These are phyloP conservation scores for Incumbomyces delicatus DNA, from an alignment of 2,329 filamentous ascomycete species.

Conservation along the genomic window DNA sequence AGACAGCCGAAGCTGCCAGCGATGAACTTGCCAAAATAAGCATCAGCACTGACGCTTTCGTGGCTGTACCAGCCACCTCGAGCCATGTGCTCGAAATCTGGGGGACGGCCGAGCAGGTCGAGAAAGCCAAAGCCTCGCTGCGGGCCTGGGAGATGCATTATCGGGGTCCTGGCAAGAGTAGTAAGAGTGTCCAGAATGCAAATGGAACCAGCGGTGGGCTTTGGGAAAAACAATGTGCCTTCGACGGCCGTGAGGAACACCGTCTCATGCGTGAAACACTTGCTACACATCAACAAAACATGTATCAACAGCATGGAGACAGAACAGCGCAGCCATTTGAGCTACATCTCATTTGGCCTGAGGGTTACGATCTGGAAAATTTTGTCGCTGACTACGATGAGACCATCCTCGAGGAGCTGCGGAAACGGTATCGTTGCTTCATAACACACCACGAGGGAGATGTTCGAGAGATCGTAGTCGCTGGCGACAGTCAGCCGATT, in stretches of 20 bases:
- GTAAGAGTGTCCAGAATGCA: constrained; percentile 5
- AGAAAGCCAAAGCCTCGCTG: constrained; percentile 9
- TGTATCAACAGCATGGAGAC: constrained; percentile 10
- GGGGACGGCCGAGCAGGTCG: constrained; percentile 12
- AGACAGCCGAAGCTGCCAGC: neutral
- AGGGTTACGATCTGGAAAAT: constrained; percentile 15
- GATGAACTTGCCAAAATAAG: constrained; percentile 4
- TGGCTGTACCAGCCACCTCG: constrained; percentile 10
- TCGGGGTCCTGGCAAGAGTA: neutral
- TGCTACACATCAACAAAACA: constrained; percentile 5
- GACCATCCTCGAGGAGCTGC: constrained; percentile 11
- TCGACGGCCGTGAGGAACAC: constrained; percentile 18
- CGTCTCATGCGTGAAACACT: constrained; percentile 11
- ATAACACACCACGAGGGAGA: constrained; percentile 8
- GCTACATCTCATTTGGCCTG: constrained; percentile 16
- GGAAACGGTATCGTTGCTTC: constrained; percentile 9
- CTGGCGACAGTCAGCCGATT: constrained; percentile 8
- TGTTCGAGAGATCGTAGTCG: constrained; percentile 9
- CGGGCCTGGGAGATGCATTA: constrained; percentile 12
- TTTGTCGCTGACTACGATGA: constrained; percentile 11
- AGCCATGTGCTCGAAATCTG: constrained; percentile 13
- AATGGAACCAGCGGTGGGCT: constrained; percentile 1
- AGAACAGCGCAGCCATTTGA: constrained; percentile 12
- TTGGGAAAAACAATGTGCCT: constrained; percentile 14
- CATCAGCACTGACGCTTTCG: constrained; percentile 10